Evolutionary conservation across 2,329 filamentous ascomycete species (phyloP).

Genomic region (Colletotrichum somersetense): DNA sequence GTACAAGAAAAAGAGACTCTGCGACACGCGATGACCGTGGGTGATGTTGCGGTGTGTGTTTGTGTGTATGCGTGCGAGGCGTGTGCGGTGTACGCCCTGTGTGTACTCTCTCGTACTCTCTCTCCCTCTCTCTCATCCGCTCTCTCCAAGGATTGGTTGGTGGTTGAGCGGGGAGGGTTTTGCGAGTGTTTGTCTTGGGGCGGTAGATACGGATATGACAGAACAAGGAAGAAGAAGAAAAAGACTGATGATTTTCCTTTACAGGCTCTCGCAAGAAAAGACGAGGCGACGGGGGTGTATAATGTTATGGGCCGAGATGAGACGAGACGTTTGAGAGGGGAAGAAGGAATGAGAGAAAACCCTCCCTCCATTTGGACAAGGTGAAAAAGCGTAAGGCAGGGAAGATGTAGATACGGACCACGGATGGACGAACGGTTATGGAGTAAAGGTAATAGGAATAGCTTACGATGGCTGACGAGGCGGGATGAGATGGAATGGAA

Average conservation of each 20-base stretch:
- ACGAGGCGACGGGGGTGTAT: constrained; percentile 30
- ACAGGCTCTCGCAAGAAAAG: constrained; percentile 27
- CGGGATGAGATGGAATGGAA: constrained; percentile 30
- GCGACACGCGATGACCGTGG: constrained; percentile 35
- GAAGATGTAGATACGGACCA: not conserved
- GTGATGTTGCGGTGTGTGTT: constrained; percentile 17
- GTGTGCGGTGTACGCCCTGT: constrained; percentile 23
- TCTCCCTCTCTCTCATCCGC: not conserved
- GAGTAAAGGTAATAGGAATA: constrained; percentile 22
- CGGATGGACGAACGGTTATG: not conserved
- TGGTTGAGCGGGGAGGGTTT: not conserved
- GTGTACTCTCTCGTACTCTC: not conserved
- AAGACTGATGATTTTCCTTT: constrained; percentile 11
- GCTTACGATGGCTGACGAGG: constrained; percentile 35
- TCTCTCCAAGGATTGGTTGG: constrained; percentile 2
- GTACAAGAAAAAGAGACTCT: constrained; percentile 5
- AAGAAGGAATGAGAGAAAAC: constrained; percentile 16
- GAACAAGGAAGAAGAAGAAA: not conserved
- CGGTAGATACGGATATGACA: not conserved
- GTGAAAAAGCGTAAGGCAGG: constrained; percentile 19
- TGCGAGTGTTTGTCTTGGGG: constrained; percentile 1
- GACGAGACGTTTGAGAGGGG: constrained; percentile 19
- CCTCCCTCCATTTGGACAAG: constrained; percentile 7
- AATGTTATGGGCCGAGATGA: constrained; percentile 28
- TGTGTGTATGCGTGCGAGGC: constrained; percentile 4